Evolutionary conservation across 2,329 filamentous ascomycete species (phyloP).

Genomic region (Aspergillus versicolor): DNA sequence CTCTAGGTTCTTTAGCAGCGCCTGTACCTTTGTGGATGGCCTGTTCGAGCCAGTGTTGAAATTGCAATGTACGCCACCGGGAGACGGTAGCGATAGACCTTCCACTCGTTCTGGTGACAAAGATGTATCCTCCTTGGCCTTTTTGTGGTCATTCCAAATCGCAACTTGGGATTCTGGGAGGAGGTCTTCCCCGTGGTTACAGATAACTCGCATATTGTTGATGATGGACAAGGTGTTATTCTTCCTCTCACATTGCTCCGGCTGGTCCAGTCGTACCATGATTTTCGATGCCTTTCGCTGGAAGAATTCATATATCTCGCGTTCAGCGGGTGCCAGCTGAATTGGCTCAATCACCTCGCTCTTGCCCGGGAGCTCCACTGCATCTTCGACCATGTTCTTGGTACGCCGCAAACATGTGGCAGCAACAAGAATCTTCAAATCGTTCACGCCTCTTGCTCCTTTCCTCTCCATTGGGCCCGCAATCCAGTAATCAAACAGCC

Average conservation of each 20-base stretch:
- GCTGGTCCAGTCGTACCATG: neutral
- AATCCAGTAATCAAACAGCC: neutral
- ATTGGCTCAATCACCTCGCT: neutral
- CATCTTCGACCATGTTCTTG: neutral
- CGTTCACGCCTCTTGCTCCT: neutral
- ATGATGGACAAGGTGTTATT: conserved; percentile 1
- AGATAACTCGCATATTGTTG: conserved; percentile 3
- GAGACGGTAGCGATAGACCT: neutral
- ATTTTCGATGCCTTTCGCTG: neutral
- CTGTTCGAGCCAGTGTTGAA: neutral
- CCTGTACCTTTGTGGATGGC: conserved; percentile 4
- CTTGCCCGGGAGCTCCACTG: neutral
- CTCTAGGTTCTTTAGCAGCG: conserved; percentile 4
- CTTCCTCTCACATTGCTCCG: neutral
- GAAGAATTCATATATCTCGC: conserved; percentile 8
- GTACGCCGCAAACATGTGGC: conserved; percentile 6
- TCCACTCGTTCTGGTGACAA: neutral
- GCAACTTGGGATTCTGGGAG: neutral
- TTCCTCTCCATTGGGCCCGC: neutral
- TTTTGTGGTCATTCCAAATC: neutral
- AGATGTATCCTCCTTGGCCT: neutral
- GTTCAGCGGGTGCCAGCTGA: neutral
- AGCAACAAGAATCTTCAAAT: neutral
- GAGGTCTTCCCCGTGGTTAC: conserved; percentile 5
- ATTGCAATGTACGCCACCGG: neutral